phyloP scores from a whole-genome alignment of 2,329 filamentous ascomycete species.

The Simplicillium sp. region DNA sequence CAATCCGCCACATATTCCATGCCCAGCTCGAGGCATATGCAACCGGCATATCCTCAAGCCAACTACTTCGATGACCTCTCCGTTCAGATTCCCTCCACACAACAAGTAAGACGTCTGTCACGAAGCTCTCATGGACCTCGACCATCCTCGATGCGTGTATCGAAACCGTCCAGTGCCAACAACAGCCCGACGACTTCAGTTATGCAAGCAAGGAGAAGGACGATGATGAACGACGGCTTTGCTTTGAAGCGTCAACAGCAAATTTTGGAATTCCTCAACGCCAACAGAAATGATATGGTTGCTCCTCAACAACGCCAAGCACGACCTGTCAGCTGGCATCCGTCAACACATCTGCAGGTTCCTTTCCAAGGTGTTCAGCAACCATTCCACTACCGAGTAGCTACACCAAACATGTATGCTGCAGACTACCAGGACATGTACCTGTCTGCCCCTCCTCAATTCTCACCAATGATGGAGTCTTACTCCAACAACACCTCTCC shows the following conservation, averaged over 20 bases:
- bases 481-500: constrained; percentile 53
- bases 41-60: constrained; percentile 19
- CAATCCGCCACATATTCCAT: constrained; percentile 5
- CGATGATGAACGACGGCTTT: constrained; percentile 41
- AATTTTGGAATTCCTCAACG: constrained; percentile 29
- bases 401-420: constrained; percentile 21
- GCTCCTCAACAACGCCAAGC: constrained; percentile 20
- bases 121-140: constrained; percentile 35
- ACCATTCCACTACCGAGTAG: constrained; percentile 22
- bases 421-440: constrained; percentile 32
- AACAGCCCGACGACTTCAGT: constrained; percentile 55
- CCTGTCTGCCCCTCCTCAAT: constrained; percentile 26
- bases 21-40: constrained; percentile 2
- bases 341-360: constrained; percentile 41
- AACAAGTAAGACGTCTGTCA: constrained; percentile 39
- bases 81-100: constrained; percentile 38
- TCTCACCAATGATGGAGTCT: constrained; percentile 41
- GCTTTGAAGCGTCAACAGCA: constrained; percentile 37
- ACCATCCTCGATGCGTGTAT: constrained; percentile 39
- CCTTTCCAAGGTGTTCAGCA: constrained; percentile 25
- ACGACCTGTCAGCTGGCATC: constrained; percentile 70
- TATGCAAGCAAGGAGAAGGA: constrained; percentile 42
- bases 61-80: constrained; percentile 40
- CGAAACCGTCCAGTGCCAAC: constrained; percentile 57
- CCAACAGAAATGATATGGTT: constrained; percentile 12